These are phyloP conservation scores for Aegilops longissima DNA, from an alignment of 176 grass and related monocot species.

Conservation along the genomic window DNA sequence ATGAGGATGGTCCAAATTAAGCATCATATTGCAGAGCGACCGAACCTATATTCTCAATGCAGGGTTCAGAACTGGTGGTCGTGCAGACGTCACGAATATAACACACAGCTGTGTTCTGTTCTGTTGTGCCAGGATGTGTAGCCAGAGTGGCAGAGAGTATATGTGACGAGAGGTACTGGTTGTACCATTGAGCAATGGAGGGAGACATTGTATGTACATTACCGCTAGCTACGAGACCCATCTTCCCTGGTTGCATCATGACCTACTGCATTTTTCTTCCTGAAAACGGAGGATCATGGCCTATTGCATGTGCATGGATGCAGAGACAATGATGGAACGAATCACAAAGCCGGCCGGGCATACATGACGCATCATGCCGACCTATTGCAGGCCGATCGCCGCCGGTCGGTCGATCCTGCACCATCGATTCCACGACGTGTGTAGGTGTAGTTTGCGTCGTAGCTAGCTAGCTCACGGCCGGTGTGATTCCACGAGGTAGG, in stretches of 20 bases:
- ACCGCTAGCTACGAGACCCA: not conserved
- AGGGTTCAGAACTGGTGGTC: not conserved
- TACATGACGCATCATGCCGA: not conserved
- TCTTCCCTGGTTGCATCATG: not conserved
- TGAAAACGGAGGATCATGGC: no score
- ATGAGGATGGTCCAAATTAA: not conserved
- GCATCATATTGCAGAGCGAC: not conserved
- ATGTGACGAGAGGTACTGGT: conserved; percentile 3
- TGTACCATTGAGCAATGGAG: not conserved
- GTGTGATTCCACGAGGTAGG: not conserved
- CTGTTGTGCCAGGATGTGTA: no score
- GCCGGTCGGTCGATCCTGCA: not conserved
- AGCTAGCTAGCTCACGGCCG: no score
- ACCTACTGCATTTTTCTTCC: not conserved
- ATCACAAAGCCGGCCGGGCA: not conserved
- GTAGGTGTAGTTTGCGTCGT: not conserved
- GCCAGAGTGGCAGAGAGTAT: not conserved
- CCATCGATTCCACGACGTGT: not conserved
- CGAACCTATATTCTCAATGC: not conserved
- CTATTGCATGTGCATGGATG: not conserved
- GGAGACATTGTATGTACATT: not conserved
- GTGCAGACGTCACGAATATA: not conserved
- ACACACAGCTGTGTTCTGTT: not conserved
- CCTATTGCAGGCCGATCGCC: not conserved
- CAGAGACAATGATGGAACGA: not conserved